Evolutionary conservation across 441 rosid species (phyloP), one percentile per base, ranked within the genome.

Genomic region (Syzygium syzygioides): DNA sequence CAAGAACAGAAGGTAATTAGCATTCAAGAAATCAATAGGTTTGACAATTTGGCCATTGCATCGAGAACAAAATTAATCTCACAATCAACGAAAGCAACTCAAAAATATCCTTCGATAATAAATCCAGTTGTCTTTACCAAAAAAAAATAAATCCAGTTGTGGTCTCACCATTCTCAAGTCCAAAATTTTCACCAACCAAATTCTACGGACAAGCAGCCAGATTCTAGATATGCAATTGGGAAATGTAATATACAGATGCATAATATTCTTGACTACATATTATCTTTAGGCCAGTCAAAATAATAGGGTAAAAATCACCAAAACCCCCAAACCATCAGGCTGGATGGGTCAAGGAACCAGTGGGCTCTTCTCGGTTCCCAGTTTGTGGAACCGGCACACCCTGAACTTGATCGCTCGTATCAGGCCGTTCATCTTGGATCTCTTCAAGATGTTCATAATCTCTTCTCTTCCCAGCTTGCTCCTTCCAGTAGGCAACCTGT

Each of bases 361-460:
- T 37, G 41, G 41, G 41, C 5, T 37, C 4, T 37, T 37, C 41
- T 37, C 41, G 41, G 41, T 37, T 37, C 41, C 41, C 41, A 37
- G 41, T 37, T 37, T 37, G 41, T 37, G 41, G 41, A 37, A 37
- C 41, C 4, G 41, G 41, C 41, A 37, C 41, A 37, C 41, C 41
- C 41, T 4, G 41, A 37, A 37, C 41, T 37, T 37, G 41, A 37
- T 37, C 41, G 4, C 41, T 37, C 41, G 41, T 37, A 37, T 37
- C 41, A 4, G 41, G 41, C 41, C 41, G 94, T 59, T 95, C 94
- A 55, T 96, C 98, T 89, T 94, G 96, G 89, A 98, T 95, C 88
- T 96, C 99, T 89, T 96, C 98, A 37, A 93, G 89, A 7, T 96
- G 98, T 87, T 98, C 99, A 54, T 94, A 97, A 20, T 95, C 98